These are phyloP conservation scores for Castanea crenata DNA, from an alignment of 306 rosid genomes.

Conservation along the genomic window DNA sequence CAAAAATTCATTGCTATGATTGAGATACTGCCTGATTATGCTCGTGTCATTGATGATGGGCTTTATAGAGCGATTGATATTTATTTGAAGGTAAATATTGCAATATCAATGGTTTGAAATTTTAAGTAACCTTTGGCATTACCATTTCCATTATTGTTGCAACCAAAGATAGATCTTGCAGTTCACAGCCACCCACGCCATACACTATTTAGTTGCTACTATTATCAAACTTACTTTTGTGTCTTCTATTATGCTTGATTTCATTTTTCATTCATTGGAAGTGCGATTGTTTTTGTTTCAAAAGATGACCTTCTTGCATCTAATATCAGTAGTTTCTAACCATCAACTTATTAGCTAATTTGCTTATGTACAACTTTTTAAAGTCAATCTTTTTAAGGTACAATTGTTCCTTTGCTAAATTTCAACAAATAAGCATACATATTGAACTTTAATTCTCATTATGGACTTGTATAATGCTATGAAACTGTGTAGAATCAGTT, in stretches of 20 bases:
- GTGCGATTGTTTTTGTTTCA: not conserved
- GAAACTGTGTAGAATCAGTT: not conserved
- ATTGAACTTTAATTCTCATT: not conserved
- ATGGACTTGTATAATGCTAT: not conserved
- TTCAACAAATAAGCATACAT: not conserved
- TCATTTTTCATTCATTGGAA: too few relatives aligned
- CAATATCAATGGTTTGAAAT: not conserved
- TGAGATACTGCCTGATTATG: conserved; percentile 84
- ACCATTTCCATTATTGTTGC: not conserved
- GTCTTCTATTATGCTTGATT: too few relatives aligned
- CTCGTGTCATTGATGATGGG: conserved; percentile 86
- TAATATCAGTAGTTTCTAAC: not conserved
- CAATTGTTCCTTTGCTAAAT: too few relatives aligned
- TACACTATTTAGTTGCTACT: too few relatives aligned
- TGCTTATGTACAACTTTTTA: too few relatives aligned
- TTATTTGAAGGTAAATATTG: conserved; percentile 63
- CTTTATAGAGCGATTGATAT: conserved; percentile 82
- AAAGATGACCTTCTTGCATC: not conserved
- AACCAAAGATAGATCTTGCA: not conserved
- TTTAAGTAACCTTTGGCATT: not conserved
- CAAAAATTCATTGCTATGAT: conserved; percentile 58
- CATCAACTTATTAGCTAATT: too few relatives aligned
- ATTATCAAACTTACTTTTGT: too few relatives aligned
- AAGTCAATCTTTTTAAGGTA: too few relatives aligned
- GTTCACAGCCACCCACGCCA: not conserved